phyloP scores from a whole-genome alignment of 2,329 filamentous ascomycete genomes.

The Phialocephala sp. region DNA sequence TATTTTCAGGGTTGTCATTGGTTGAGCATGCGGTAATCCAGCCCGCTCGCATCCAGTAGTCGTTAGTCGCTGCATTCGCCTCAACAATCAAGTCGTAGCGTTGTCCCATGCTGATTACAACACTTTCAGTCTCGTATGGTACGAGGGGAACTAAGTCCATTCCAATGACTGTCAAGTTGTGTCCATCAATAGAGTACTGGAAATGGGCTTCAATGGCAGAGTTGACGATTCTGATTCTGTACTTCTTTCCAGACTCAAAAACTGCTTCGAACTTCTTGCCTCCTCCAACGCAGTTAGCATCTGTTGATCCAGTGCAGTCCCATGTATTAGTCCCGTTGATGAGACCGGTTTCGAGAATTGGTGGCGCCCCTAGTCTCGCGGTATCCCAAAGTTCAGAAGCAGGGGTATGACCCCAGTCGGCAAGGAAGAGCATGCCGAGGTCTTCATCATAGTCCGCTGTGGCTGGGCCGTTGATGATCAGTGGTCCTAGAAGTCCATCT shows the following conservation, averaged over 20 bases:
- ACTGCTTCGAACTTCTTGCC: slow-evolving; percentile 41
- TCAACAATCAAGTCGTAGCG: slow-evolving; percentile 52
- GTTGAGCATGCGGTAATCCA: slow-evolving; percentile 60
- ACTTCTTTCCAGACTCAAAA: slow-evolving; percentile 47
- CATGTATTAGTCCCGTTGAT: slow-evolving; percentile 43
- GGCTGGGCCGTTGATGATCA: slow-evolving; percentile 65
- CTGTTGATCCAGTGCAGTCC: slow-evolving; percentile 31
- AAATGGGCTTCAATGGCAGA: slow-evolving; percentile 51
- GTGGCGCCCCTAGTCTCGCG: slow-evolving; percentile 35
- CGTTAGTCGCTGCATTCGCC: slow-evolving; percentile 59
- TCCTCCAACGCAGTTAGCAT: slow-evolving; percentile 36
- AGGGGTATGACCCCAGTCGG: slow-evolving; percentile 41
- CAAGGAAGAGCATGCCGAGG: slow-evolving; percentile 39
- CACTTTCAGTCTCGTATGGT: slow-evolving; percentile 55
- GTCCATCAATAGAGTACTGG: slow-evolving; percentile 59
- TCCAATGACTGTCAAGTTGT: slow-evolving; percentile 62
- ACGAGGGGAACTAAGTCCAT: slow-evolving; percentile 63
- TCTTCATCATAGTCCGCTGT: slow-evolving; percentile 62
- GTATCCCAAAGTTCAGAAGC: slow-evolving; percentile 36
- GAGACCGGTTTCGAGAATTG: slow-evolving; percentile 37
- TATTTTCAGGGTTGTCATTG: slow-evolving; percentile 56
- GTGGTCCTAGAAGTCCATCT: slow-evolving; percentile 63
- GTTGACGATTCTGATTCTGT: slow-evolving; percentile 53
- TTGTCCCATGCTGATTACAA: slow-evolving; percentile 65
- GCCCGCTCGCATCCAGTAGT: slow-evolving; percentile 61